Percentiles rank a stretch among this genome's conserved stretches.
Evolutionary conservation across 2,329 filamentous ascomycete genomes (phyloP).

Genomic region (Gaeumannomyces sp.): DNA sequence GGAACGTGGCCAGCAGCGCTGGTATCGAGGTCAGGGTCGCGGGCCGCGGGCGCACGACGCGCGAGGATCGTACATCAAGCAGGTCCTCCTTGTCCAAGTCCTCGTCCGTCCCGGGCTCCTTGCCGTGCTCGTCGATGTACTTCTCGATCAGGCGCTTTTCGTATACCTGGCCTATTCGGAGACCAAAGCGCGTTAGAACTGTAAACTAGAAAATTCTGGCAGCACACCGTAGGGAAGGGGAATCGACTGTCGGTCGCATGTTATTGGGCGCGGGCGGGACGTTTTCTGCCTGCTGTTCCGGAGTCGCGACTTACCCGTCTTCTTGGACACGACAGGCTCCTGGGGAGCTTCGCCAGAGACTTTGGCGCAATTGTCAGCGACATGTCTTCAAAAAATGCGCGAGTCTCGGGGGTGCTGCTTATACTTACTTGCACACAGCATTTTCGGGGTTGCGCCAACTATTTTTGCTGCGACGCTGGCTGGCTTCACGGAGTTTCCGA

Average conservation of each 20-base stretch:
- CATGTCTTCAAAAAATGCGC: not conserved
- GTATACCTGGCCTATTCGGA: slow-evolving; percentile 68
- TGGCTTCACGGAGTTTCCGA: not conserved
- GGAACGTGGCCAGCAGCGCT: slow-evolving; percentile 86
- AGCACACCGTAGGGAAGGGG: not conserved
- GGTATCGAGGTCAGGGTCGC: slow-evolving; percentile 95
- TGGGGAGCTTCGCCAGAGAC: slow-evolving; percentile 93
- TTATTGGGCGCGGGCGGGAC: not conserved
- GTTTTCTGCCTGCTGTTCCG: not conserved
- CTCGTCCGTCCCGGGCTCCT: slow-evolving; percentile 85
- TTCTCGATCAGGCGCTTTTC: slow-evolving; percentile 93
- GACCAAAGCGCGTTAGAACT: slow-evolving; percentile 13
- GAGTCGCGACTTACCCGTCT: slow-evolving; percentile 63
- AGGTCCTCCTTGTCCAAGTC: slow-evolving; percentile 79
- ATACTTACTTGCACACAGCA: slow-evolving; percentile 6
- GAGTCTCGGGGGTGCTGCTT: not conserved
- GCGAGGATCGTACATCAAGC: slow-evolving; percentile 75
- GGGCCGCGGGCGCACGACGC: slow-evolving; percentile 80
- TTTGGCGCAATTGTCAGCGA: slow-evolving; percentile 10
- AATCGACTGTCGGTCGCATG: no score
- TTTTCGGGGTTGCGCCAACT: slow-evolving; percentile 1
- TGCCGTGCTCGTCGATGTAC: slow-evolving; percentile 89
- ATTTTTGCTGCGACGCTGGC: not conserved
- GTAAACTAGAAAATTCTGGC: not conserved
- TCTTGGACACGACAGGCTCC: slow-evolving; percentile 88